These are phyloP conservation scores for Nidularia pulvinata DNA, from an alignment of 768 basidiomycete species.

Conservation along the genomic window DNA sequence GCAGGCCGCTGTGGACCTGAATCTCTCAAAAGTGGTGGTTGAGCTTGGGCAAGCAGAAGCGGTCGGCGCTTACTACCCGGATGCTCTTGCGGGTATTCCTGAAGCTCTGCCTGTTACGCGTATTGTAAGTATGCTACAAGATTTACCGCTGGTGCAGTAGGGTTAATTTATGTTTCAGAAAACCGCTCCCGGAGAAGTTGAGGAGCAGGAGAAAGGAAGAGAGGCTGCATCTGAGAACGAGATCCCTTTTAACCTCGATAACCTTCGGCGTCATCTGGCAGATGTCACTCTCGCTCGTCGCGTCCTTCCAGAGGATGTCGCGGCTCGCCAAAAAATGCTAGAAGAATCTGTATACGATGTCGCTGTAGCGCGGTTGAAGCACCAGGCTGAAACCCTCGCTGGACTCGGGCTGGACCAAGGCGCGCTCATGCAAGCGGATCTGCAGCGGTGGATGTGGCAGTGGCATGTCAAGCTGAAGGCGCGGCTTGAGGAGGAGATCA, in stretches of 20 bases:
- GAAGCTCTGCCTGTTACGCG: constrained; percentile 62
- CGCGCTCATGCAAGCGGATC: constrained; percentile 41
- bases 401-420: constrained; percentile 53
- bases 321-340: constrained; percentile 76
- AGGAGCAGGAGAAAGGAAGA: constrained; percentile 10
- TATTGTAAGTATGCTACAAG: too few species aligned
- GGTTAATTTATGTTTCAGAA: background rate
- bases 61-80: constrained; percentile 33
- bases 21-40: constrained; percentile 44
- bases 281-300: constrained; percentile 62
- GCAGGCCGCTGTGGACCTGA: constrained; percentile 56
- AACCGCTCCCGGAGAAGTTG: background rate
- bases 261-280: constrained; percentile 68
- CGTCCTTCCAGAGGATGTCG: constrained; percentile 65
- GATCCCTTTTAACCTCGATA: constrained; percentile 76
- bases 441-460: constrained; percentile 84
- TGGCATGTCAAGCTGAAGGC: constrained; percentile 71
- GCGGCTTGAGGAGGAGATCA: constrained; percentile 51
- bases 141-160: too few species aligned
- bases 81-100: constrained; percentile 52
- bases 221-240: constrained; percentile 23
- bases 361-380: constrained; percentile 68
- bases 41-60: constrained; percentile 58
- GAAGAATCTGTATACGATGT: constrained; percentile 89
- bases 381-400: constrained; percentile 58